phyloP scores from a whole-genome alignment of 139 green algal species.

The Gonium pectorale region DNA sequence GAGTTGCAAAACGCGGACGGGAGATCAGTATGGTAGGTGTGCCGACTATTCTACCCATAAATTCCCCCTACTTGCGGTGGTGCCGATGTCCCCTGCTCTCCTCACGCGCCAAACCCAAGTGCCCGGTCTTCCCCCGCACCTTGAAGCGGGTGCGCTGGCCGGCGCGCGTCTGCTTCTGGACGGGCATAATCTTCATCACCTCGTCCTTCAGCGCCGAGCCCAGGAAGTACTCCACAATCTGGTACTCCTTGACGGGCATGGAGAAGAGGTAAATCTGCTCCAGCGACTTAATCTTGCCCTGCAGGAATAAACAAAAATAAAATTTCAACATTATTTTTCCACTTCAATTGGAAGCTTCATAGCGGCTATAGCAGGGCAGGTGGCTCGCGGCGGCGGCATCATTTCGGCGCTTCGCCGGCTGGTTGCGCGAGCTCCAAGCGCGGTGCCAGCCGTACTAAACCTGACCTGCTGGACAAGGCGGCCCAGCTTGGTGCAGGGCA shows the following conservation, averaged over 20 bases:
- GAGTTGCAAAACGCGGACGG: too few relatives aligned
- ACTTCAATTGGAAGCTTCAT: neutral
- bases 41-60: too few relatives aligned
- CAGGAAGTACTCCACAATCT: constrained; percentile 95
- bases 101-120: too few relatives aligned
- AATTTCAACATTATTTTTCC: too few relatives aligned
- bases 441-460: neutral
- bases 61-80: too few relatives aligned
- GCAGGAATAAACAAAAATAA: constrained; percentile 22
- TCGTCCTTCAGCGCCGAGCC: constrained; percentile 90
- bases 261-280: constrained; percentile 99
- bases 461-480: constrained; percentile 95
- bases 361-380: too few relatives aligned
- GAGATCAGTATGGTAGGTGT: too few relatives aligned
- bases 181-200: constrained; percentile 99
- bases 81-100: too few relatives aligned
- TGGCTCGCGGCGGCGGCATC: constrained; percentile 6
- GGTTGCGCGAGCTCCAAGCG: neutral
- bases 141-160: constrained; percentile 99
- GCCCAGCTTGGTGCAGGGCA: constrained; percentile 98
- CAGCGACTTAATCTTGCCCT: constrained; percentile 99
- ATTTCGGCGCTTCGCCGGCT: constrained; percentile 3
- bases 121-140: too few relatives aligned
- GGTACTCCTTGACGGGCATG: constrained; percentile 98
- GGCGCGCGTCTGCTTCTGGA: constrained; percentile 99